These are phyloP conservation scores for Trichoderma parareesei DNA, from an alignment of 495 filamentous ascomycete genomes.

Conservation along the genomic window DNA sequence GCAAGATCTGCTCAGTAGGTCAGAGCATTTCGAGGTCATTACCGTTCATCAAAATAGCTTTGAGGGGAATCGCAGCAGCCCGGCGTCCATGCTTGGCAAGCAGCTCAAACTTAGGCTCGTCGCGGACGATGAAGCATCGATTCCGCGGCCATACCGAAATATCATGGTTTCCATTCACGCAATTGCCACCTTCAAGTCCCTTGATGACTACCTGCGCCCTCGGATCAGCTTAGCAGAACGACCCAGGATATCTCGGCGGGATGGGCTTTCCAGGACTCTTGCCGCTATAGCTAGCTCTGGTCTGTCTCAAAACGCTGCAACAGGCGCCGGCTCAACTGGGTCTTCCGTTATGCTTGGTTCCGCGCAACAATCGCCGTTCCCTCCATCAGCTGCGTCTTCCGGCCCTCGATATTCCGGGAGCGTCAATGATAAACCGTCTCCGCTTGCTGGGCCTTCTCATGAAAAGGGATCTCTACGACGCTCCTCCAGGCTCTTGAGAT, in stretches of 20 bases:
- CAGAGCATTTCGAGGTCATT: conserved; percentile 95
- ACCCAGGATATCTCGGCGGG: conserved; percentile 61
- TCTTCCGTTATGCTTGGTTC: conserved; percentile 20
- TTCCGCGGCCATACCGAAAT: conserved; percentile 75
- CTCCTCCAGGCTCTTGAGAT: conserved; percentile 46
- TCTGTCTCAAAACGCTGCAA: conserved; percentile 25
- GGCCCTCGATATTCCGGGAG: conserved; percentile 34
- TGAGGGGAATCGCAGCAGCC: conserved; percentile 85
- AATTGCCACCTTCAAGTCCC: conserved; percentile 93
- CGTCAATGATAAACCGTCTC: conserved; percentile 25
- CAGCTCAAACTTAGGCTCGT: conserved; percentile 85
- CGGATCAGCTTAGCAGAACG: conserved; percentile 79
- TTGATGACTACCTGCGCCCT: conserved; percentile 93
- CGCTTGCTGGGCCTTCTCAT: background rate
- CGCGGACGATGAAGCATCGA: conserved; percentile 83
- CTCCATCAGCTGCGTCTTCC: conserved; percentile 18
- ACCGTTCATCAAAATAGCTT: conserved; percentile 91
- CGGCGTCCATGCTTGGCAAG: conserved; percentile 92
- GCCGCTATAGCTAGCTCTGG: conserved; percentile 73
- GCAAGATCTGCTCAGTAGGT: conserved; percentile 89
- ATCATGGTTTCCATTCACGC: conserved; percentile 99
- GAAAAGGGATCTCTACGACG: conserved; percentile 47
- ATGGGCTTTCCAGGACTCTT: conserved; percentile 57
- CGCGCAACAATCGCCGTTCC: conserved; percentile 26
- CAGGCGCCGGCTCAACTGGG: conserved; percentile 38